These are phyloP conservation scores for Magnolia kwangsiensis DNA, from an alignment of 164 flowering plant genomes.

Conservation along the genomic window DNA sequence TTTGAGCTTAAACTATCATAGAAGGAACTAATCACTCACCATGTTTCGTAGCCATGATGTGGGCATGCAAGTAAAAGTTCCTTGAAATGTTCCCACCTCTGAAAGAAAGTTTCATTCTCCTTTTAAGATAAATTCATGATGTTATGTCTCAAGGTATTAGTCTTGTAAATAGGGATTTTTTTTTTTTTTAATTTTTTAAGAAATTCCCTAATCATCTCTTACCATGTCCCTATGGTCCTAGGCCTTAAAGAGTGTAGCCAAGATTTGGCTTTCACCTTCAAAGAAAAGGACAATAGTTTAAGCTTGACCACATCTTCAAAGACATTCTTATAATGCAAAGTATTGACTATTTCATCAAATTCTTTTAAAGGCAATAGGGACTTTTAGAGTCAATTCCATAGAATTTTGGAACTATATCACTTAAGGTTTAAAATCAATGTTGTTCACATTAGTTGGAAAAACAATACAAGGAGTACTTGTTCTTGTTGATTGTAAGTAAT, in stretches of 20 bases:
- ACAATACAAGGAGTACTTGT: background rate
- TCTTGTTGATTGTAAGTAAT: background rate
- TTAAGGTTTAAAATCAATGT: too few relatives aligned
- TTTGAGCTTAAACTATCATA: too few relatives aligned
- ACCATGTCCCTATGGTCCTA: background rate
- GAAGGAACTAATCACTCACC: too few relatives aligned
- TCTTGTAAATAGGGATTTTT: background rate
- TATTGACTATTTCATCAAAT: background rate
- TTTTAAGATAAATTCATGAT: background rate
- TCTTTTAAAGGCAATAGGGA: background rate
- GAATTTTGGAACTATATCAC: background rate
- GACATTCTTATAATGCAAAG: too few relatives aligned
- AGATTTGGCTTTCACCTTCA: too few relatives aligned
- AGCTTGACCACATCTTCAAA: too few relatives aligned
- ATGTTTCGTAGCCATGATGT: too few relatives aligned
- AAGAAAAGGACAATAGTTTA: too few relatives aligned
- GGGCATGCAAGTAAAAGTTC: too few relatives aligned
- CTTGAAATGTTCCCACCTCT: background rate
- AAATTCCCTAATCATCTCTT: background rate
- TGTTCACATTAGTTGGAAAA: background rate
- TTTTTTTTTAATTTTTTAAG: too few relatives aligned
- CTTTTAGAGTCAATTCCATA: background rate
- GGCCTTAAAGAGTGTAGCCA: background rate
- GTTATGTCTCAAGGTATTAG: background rate
- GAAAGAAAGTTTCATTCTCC: background rate